phyloP scores from a whole-genome alignment of 2,329 filamentous ascomycete genomes.

The Penicillium crustosum region DNA sequence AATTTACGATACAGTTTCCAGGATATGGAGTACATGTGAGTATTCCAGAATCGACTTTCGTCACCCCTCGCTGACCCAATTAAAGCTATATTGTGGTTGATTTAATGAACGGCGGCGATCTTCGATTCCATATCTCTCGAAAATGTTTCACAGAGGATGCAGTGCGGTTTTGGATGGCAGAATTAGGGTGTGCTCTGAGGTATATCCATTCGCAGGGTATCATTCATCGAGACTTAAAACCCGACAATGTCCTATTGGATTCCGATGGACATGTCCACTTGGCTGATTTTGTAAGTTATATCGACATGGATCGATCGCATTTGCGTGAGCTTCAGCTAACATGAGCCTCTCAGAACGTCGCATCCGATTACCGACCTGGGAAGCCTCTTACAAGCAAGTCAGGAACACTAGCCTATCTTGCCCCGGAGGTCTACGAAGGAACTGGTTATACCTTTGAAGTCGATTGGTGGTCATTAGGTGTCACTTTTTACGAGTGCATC shows the following conservation, averaged over 20 bases:
- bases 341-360: constrained; percentile 70
- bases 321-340: constrained; percentile 12
- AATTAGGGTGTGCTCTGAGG: constrained; percentile 84
- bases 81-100: constrained; percentile 86
- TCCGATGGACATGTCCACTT: constrained; percentile 92
- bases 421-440: constrained; percentile 90
- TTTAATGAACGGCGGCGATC: constrained; percentile 94
- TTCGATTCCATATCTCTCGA: constrained; percentile 95
- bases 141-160: constrained; percentile 98
- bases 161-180: constrained; percentile 93
- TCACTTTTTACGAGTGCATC: constrained; percentile 99
- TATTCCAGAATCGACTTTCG: neutral
- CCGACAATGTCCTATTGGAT: constrained; percentile 85
- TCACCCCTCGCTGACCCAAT: constrained; percentile 24
- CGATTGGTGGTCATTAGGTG: constrained; percentile 98
- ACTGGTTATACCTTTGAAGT: constrained; percentile 86
- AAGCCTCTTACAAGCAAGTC: constrained; percentile 91
- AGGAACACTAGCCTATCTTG: constrained; percentile 90
- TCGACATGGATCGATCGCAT: neutral
- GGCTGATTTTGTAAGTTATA: constrained; percentile 81
- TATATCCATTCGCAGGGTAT: constrained; percentile 86
- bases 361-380: constrained; percentile 82
- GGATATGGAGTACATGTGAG: constrained; percentile 97
- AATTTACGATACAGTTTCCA: constrained; percentile 99
- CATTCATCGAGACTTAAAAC: constrained; percentile 88